Percentiles rank a stretch among this genome's conserved stretches.
Conservation (phyloP, 441 rosid genomes). For the Oxalis stricta region DNA sequence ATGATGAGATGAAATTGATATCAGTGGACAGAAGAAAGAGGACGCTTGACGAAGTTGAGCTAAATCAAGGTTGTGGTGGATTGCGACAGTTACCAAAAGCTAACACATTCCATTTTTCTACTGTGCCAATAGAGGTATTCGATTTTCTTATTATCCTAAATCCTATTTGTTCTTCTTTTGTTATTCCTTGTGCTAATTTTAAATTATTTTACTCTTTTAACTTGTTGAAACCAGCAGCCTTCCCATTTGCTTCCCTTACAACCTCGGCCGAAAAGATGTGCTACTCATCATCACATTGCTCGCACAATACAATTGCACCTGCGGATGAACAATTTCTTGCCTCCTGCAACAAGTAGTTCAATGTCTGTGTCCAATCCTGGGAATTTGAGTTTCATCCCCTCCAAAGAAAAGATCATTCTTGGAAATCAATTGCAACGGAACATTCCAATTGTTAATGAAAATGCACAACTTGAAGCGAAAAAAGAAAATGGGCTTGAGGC, state of each 20-base stretch:
- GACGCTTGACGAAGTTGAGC: slow-evolving; percentile 10
- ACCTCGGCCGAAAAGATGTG: slow-evolving; percentile 34
- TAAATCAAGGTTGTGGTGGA: slow-evolving; percentile 10
- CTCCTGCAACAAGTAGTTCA: slow-evolving; percentile 20
- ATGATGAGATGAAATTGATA: slow-evolving; percentile 9
- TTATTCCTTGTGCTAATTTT: slow-evolving; percentile 1
- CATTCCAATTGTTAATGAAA: slow-evolving; percentile 12
- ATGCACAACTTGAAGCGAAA: slow-evolving; percentile 18
- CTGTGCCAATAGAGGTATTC: slow-evolving; percentile 20
- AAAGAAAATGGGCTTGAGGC: slow-evolving; percentile 23
- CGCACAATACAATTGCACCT: slow-evolving; percentile 33
- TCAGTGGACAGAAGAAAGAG: slow-evolving; percentile 6
- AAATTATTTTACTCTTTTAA: slow-evolving; percentile 1
- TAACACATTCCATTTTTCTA: slow-evolving; percentile 5
- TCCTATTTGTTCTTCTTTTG: not conserved
- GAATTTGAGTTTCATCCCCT: slow-evolving; percentile 4
- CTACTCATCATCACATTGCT: slow-evolving; percentile 36
- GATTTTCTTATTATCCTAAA: not conserved
- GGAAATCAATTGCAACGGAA: slow-evolving; percentile 22
- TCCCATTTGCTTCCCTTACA: slow-evolving; percentile 18
- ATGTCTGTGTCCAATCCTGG: slow-evolving; percentile 11
- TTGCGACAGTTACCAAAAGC: slow-evolving; percentile 13
- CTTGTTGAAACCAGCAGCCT: slow-evolving; percentile 14
- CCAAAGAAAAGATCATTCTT: slow-evolving; percentile 9
- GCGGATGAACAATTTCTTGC: slow-evolving; percentile 23